phyloP scores from a whole-genome alignment of 352 stramenopile species.

The Phytopythium delawarense region DNA sequence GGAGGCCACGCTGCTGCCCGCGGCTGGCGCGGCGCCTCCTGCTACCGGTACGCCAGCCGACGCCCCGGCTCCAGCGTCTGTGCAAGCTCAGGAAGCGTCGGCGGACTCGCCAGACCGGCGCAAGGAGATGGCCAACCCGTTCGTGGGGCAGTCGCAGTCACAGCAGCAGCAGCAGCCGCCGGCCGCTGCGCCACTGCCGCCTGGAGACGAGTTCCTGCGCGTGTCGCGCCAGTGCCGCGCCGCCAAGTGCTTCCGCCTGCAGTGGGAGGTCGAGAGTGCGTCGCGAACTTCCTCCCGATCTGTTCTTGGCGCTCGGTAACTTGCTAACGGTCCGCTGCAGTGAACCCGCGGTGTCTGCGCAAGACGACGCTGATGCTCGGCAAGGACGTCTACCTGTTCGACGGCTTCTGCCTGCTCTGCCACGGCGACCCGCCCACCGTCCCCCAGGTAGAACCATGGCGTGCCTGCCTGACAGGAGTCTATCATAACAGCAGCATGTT shows the following conservation, averaged over 20 bases:
- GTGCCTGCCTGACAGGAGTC: neutral
- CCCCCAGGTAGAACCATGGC: slow-evolving; percentile 33
- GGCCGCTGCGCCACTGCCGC: slow-evolving; percentile 6
- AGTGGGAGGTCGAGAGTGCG: slow-evolving; percentile 80
- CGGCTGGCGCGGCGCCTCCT: neutral
- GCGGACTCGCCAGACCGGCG: neutral
- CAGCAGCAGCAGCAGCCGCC: neutral
- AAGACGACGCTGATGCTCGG: slow-evolving; percentile 74
- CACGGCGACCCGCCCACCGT: slow-evolving; percentile 52
- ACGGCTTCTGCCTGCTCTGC: slow-evolving; percentile 83
- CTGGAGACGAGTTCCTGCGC: slow-evolving; percentile 44
- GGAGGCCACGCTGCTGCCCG: slow-evolving; percentile 6
- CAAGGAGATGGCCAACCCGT: neutral
- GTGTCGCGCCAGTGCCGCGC: slow-evolving; percentile 64
- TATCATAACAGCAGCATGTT: neutral
- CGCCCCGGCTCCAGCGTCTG: neutral
- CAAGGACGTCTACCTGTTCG: slow-evolving; percentile 69
- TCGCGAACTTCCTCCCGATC: neutral
- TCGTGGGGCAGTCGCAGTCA: neutral
- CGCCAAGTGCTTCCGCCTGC: slow-evolving; percentile 61
- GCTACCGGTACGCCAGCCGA: neutral
- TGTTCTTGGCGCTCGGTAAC: neutral
- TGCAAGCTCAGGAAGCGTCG: neutral
- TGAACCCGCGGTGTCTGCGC: slow-evolving; percentile 65
- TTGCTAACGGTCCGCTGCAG: slow-evolving; percentile 16